A percentile compares a stretch with the other conserved stretches of the same genome.
These are phyloP conservation scores for Beverwykella pulmonaria DNA, from an alignment of 495 filamentous ascomycete genomes.

Conservation along the genomic window DNA sequence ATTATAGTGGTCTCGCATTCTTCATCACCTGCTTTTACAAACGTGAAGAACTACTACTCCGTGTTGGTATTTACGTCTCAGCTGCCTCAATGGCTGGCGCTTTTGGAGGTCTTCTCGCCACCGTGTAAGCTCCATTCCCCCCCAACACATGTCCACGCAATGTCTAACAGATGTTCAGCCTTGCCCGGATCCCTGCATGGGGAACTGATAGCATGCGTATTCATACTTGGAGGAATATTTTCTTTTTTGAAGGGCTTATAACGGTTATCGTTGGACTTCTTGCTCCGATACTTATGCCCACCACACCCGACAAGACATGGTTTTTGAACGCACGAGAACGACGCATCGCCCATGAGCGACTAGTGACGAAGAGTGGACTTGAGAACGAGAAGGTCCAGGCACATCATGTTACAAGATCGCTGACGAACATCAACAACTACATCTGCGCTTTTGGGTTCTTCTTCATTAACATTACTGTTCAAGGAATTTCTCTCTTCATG, in stretches of 20 bases:
- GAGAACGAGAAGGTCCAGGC: slow-evolving; percentile 33
- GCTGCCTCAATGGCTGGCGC: slow-evolving; percentile 67
- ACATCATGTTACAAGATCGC: slow-evolving; percentile 30
- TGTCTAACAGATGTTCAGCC: slow-evolving; percentile 3
- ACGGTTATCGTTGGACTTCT: slow-evolving; percentile 32
- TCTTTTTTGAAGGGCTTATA: slow-evolving; percentile 40
- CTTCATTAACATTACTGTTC: slow-evolving; percentile 41
- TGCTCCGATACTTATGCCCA: slow-evolving; percentile 31
- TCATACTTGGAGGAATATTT: slow-evolving; percentile 39
- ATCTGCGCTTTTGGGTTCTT: slow-evolving; percentile 40
- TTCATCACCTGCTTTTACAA: slow-evolving; percentile 39
- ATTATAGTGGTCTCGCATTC: slow-evolving; percentile 31
- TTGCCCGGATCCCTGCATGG: slow-evolving; percentile 31
- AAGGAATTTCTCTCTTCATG: slow-evolving; percentile 39
- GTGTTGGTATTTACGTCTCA: slow-evolving; percentile 38
- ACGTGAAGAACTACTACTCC: slow-evolving; percentile 32
- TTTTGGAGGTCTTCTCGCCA: slow-evolving; percentile 82
- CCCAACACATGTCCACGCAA: neutral
- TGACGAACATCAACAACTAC: slow-evolving; percentile 41
- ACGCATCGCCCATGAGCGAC: slow-evolving; percentile 24
- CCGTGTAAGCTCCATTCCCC: slow-evolving; percentile 44
- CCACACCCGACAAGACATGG: slow-evolving; percentile 14
- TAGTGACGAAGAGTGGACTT: slow-evolving; percentile 15
- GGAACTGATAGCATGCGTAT: slow-evolving; percentile 28
- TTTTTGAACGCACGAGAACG: slow-evolving; percentile 33